Evolutionary conservation across 805 yeast genomes (phyloP).

Genomic region (Lipomyces yamadae): DNA sequence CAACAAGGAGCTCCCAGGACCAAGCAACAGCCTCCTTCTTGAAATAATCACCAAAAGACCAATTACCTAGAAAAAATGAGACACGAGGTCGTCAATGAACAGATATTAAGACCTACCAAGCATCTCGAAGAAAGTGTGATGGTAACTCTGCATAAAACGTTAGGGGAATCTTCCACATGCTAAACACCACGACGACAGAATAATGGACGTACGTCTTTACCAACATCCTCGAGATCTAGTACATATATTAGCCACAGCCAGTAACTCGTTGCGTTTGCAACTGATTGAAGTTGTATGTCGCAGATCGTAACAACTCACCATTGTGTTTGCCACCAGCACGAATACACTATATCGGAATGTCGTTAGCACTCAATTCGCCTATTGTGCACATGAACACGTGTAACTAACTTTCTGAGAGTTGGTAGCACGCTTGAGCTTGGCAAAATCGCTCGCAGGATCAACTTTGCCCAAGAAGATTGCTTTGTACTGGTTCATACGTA

Average conservation of each 20-base stretch:
- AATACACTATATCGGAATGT: conserved; percentile 59
- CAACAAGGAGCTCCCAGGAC: conserved; percentile 91
- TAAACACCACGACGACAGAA: neutral
- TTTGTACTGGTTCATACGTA: conserved; percentile 91
- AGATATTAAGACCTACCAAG: conserved; percentile 61
- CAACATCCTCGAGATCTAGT: conserved; percentile 92
- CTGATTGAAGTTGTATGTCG: neutral
- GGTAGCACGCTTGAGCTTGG: conserved; percentile 81
- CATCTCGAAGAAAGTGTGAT: conserved; percentile 99
- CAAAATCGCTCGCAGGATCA: conserved; percentile 89
- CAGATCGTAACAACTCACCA: conserved; percentile 26
- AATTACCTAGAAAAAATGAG: conserved; percentile 53
- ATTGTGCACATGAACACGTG: neutral
- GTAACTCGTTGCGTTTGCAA: neutral
- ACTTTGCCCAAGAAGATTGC: conserved; percentile 97
- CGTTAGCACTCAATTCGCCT: conserved; percentile 6
- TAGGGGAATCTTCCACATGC: neutral
- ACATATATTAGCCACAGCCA: conserved; percentile 45
- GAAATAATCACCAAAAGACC: conserved; percentile 99
- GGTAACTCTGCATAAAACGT: conserved; percentile 55
- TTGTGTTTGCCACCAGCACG: conserved; percentile 99
- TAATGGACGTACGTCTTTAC: conserved; percentile 69
- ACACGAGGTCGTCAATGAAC: too few relatives aligned
- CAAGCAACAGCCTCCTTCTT: conserved; percentile 87
- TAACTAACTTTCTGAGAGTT: conserved; percentile 76